Evolutionary conservation across 2,329 filamentous ascomycete genomes (phyloP), one percentile per base, ranked within the genome.

Genomic region (Trichoderma atrobrunneum): DNA sequence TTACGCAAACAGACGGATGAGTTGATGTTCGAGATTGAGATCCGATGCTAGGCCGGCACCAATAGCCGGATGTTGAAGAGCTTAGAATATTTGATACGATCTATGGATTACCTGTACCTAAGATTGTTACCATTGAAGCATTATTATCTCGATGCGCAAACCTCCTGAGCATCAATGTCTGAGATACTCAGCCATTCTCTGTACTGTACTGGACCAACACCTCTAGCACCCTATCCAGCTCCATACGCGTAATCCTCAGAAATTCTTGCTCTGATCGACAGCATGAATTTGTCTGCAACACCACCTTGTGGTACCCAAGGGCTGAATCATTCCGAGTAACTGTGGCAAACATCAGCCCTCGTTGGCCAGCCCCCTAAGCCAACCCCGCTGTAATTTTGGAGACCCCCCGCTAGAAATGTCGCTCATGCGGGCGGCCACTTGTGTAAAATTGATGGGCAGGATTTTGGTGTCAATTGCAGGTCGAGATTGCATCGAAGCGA

Each of bases 371-470:
- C 67, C 66, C 67, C 67, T 70, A 60, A 36, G 21, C 39, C 57
- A 26, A 62, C 67, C 57, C 67, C 67, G 67, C 67, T 61, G 67
- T 61, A 70, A 70, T 70, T 26, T 70, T 62, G 67, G 57, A 48
- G 32, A 7, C 63, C 63, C 30, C 54, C 67, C 67, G 66, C 66
- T 51, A 61, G 57, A 32, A 48, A 48, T 61, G 63, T n/a, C 67
- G 43, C 67, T 61, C 26, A 39, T 32, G 60, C 60, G 10, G 28
- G 6, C 5, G 48, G 48, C 21, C 43, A 51, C 48, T 54, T 54
- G 48, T 14, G 48, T 51, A 21, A 54, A 54, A 54, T 54, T 54
- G 21, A 24, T 54, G 48, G 48, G 21, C 48, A 54, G n/a, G 48
- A 54, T 54, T 54, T 48, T 54, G 48, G 48, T 5, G 21, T 54